Evolutionary conservation across 495 filamentous ascomycete genomes (phyloP), one percentile per base, ranked within the genome.

Genomic region (Xeromyces bisporus): DNA sequence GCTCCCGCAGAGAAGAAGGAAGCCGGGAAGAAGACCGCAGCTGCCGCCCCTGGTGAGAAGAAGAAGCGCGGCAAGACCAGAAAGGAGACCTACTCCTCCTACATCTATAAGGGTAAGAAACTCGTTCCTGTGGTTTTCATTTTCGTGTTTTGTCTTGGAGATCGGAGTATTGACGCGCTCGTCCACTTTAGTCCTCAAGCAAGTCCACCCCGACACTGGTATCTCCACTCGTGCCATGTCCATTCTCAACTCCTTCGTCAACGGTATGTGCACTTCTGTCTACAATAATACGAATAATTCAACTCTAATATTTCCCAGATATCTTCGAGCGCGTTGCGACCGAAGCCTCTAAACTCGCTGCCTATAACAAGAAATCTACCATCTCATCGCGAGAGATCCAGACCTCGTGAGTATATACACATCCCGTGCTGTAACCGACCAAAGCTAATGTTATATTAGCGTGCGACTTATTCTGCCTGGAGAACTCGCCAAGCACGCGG

Each of bases 281-380:
- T 4, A 14, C 13, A 15, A 15, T 26, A n/a, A 14, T 23, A 28
- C 24, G 34, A 28, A 14, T 15, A 16, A 15, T 15, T 31, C 32
- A 26, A 15, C 41, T 36, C 44, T 26, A 45, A 29, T 14, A 14
- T 39, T 32, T 35, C 30, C n/a, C 39, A 94, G 86, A 97, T 51
- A 97, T 97, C 56, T 97, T 97, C 61, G 89, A 97, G 77, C 91
- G 89, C 45, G 89, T 97, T 45, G 89, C 89, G 29, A 96, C 89
- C 33, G 89, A 97, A 62, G 89, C 89, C 26, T 93, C 84, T 54
- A 97, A 97, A 77, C 75, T 97, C 28, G 89, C 89, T 44, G 91
- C 89, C 32, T 97, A 97, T 71, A 97, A 97, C 77, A 97, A 97
- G 80, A 97, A 97, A 72, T 94, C 87, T 27, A 97, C 89, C 62